These are phyloP conservation scores for Fusarium mexicanum DNA, from an alignment of 2,329 filamentous ascomycete species.

Conservation along the genomic window DNA sequence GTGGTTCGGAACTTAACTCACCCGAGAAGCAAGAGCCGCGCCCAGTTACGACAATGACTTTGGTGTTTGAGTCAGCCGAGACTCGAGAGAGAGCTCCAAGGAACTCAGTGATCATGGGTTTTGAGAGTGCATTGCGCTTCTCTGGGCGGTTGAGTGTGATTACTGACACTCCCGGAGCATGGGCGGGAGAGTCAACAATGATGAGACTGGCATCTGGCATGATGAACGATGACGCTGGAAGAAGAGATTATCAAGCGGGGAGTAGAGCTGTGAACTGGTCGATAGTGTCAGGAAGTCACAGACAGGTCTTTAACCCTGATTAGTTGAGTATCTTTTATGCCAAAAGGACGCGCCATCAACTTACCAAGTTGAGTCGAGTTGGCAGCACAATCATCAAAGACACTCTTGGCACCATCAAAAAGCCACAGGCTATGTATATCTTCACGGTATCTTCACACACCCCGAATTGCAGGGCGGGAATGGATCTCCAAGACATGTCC, in stretches of 20 bases:
- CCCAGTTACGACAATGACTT: constrained; percentile 52
- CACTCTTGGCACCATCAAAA: constrained; percentile 15
- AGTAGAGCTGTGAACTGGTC: background rate
- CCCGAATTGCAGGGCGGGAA: constrained; percentile 25
- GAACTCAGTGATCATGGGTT: constrained; percentile 59
- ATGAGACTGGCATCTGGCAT: background rate
- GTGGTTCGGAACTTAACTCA: background rate
- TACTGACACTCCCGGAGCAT: background rate
- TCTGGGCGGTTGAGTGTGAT: constrained; percentile 58
- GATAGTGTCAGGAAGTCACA: background rate
- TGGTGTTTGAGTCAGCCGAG: constrained; percentile 39
- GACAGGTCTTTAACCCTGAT: background rate
- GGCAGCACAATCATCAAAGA: constrained; percentile 35
- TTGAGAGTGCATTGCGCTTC: constrained; percentile 68
- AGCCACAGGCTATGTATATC: constrained; percentile 22
- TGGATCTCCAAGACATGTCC: constrained; percentile 32
- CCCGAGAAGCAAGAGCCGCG: constrained; percentile 41
- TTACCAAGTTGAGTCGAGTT: constrained; percentile 54
- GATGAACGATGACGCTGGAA: background rate
- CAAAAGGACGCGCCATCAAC: constrained; percentile 37
- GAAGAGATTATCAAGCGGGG: background rate
- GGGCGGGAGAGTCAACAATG: background rate
- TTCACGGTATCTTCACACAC: constrained; percentile 14
- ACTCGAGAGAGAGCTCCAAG: constrained; percentile 42
- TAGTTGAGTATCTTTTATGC: background rate